Evolutionary conservation across 768 basidiomycete genomes (phyloP).

Genomic region (Punctularia strigosozonata): DNA sequence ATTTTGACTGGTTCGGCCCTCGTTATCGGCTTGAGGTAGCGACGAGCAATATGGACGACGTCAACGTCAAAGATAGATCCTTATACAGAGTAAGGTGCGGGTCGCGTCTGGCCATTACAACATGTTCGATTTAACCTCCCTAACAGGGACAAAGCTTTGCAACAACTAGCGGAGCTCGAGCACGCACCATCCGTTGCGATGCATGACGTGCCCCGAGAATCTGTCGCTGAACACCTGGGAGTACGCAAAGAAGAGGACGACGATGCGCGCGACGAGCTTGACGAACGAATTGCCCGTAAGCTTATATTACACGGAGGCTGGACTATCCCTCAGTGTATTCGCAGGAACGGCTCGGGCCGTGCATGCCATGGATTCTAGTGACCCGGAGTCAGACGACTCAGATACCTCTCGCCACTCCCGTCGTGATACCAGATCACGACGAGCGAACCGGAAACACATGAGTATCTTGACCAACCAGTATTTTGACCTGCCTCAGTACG

Average conservation of each 20-base stretch:
- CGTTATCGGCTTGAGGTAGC: conserved; percentile 87
- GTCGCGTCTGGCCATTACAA: conserved; percentile 13
- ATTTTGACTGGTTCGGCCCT: conserved; percentile 97
- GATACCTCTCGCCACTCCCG: conserved; percentile 12
- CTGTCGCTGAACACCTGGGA: conserved; percentile 50
- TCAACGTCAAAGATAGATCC: conserved; percentile 73
- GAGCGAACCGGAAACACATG: conserved; percentile 40
- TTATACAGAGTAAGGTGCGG: conserved; percentile 70
- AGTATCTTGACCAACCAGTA: conserved; percentile 56
- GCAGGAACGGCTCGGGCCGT: conserved; percentile 58
- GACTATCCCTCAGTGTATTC: not conserved
- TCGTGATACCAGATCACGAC: conserved; percentile 16
- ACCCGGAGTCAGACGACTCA: conserved; percentile 30
- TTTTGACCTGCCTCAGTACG: conserved; percentile 24
- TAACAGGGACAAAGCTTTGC: conserved; percentile 34
- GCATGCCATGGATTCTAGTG: conserved; percentile 21
- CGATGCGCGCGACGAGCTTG: conserved; percentile 47
- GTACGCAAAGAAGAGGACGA: conserved; percentile 29
- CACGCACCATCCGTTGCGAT: conserved; percentile 79
- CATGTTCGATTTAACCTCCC: conserved; percentile 24
- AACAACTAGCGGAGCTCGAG: conserved; percentile 45
- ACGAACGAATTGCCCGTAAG: conserved; percentile 60
- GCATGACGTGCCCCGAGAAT: conserved; percentile 71
- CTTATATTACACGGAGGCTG: not conserved
- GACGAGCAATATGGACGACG: conserved; percentile 89